Conservation (phyloP, 805 yeast genomes). For the Wickerhamiella qilinensis region DNA sequence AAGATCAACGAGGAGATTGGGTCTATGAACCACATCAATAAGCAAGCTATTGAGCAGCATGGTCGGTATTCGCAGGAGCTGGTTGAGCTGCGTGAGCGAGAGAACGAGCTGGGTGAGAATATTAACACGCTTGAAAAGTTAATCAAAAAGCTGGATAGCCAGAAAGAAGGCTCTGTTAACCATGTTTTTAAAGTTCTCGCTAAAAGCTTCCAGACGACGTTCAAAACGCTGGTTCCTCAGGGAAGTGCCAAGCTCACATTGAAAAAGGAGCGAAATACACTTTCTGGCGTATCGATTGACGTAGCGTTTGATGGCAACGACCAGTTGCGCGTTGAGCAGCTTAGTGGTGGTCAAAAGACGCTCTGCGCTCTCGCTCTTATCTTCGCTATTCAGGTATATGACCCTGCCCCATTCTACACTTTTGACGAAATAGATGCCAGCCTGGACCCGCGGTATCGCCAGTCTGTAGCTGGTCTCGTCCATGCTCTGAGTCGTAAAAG, state of each 20-base stretch:
- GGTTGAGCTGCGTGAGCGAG: conserved; percentile 46
- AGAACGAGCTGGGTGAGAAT: conserved; percentile 53
- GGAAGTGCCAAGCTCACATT: conserved; percentile 66
- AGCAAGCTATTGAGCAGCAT: conserved; percentile 78
- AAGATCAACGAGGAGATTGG: conserved; percentile 40
- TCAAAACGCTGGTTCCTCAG: conserved; percentile 66
- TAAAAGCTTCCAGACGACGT: conserved; percentile 52
- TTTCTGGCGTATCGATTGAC: conserved; percentile 61
- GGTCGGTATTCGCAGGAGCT: conserved; percentile 56
- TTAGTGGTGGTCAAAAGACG: conserved; percentile 94
- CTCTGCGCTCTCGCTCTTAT: conserved; percentile 91
- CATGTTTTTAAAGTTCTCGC: conserved; percentile 67
- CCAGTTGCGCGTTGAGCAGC: conserved; percentile 73
- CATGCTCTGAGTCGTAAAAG: conserved; percentile 35
- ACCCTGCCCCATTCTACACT: conserved; percentile 92
- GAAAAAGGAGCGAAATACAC: conserved; percentile 24
- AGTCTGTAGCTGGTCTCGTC: conserved; percentile 68
- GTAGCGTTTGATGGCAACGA: conserved; percentile 87
- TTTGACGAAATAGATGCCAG: conserved; percentile 97
- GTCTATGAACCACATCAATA: conserved; percentile 63
- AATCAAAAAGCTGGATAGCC: conserved; percentile 50
- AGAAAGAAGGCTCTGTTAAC: conserved; percentile 71
- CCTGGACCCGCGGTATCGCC: conserved; percentile 78
- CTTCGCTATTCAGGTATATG: conserved; percentile 84
- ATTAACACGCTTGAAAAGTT: conserved; percentile 56